phyloP scores from a whole-genome alignment of 371 early-diverging fungal species.

The Haplosporangium sp. region DNA sequence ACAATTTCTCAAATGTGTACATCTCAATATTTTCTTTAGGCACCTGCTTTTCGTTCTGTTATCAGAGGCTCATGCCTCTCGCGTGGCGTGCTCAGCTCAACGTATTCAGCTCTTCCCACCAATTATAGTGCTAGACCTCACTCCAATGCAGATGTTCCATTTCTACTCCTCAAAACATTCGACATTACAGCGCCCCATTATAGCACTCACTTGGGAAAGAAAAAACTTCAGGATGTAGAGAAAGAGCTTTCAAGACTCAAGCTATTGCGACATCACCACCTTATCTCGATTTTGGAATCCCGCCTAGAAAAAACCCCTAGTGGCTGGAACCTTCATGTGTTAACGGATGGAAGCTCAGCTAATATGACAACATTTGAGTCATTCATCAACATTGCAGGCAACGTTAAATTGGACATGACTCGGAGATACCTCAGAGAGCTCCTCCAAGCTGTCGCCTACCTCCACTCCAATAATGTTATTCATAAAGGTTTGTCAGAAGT shows the following conservation, averaged over 20 bases:
- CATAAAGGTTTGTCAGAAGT: constrained; percentile 63
- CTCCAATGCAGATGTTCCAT: constrained; percentile 42
- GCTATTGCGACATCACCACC: constrained; percentile 65
- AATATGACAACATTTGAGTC: constrained; percentile 64
- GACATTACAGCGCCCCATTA: constrained; percentile 48
- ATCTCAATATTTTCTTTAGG: constrained; percentile 12
- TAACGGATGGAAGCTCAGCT: constrained; percentile 65
- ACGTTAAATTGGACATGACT: constrained; percentile 57
- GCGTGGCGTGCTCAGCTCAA: constrained; percentile 42
- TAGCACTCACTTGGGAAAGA: constrained; percentile 64
- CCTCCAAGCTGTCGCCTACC: constrained; percentile 65
- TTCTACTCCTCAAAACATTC: constrained; percentile 46
- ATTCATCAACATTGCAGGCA: constrained; percentile 54
- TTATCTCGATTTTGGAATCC: constrained; percentile 67
- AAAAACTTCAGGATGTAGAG: constrained; percentile 69
- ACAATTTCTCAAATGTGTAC: background rate
- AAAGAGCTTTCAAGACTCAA: constrained; percentile 70
- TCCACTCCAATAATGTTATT: constrained; percentile 69
- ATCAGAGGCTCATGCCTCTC: constrained; percentile 47
- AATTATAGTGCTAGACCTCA: constrained; percentile 49
- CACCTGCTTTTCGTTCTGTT: constrained; percentile 50
- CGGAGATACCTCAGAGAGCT: constrained; percentile 71
- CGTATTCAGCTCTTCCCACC: constrained; percentile 43
- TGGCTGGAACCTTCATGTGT: constrained; percentile 69
- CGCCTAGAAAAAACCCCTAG: constrained; percentile 60